A percentile compares a stretch with the other conserved stretches of the same genome.
Evolutionary conservation across 2,329 filamentous ascomycete species (phyloP).

Genomic region (Aspergillus nomiae): DNA sequence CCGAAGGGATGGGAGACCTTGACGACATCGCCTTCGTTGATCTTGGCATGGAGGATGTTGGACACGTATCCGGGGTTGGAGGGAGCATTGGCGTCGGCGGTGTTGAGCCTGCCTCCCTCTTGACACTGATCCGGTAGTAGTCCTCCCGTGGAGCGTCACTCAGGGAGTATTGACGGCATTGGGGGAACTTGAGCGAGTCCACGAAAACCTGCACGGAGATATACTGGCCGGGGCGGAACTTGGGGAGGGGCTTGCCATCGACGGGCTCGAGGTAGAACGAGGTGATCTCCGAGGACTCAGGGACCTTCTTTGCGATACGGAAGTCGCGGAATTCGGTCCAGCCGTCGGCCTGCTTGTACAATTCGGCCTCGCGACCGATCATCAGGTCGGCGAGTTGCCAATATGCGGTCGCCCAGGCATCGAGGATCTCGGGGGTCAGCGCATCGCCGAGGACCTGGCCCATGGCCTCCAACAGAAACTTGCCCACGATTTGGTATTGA

Average conservation of each 20-base stretch:
- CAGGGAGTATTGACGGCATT: slow-evolving; percentile 73
- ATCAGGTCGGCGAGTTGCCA: slow-evolving; percentile 73
- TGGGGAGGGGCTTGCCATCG: slow-evolving; percentile 62
- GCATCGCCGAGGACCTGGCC: slow-evolving; percentile 66
- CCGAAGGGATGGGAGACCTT: slow-evolving; percentile 68
- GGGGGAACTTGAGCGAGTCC: slow-evolving; percentile 61
- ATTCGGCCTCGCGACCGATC: slow-evolving; percentile 64
- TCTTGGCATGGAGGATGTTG: slow-evolving; percentile 66
- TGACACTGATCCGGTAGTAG: slow-evolving; percentile 71
- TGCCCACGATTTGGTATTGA: slow-evolving; percentile 71
- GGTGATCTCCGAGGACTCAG: slow-evolving; percentile 68
- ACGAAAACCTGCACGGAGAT: slow-evolving; percentile 64
- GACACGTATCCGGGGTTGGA: slow-evolving; percentile 67
- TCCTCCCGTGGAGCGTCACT: slow-evolving; percentile 63
- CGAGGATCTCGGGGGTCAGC: slow-evolving; percentile 64
- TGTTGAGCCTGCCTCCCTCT: slow-evolving; percentile 62
- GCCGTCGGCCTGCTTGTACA: slow-evolving; percentile 62
- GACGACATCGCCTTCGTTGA: slow-evolving; percentile 63
- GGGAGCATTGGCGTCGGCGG: slow-evolving; percentile 47
- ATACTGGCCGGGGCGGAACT: slow-evolving; percentile 72
- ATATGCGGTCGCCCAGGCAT: slow-evolving; percentile 73
- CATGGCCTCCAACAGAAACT: slow-evolving; percentile 69
- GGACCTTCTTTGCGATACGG: slow-evolving; percentile 64
- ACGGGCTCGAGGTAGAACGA: slow-evolving; percentile 70
- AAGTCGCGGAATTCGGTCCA: slow-evolving; percentile 72